These are phyloP conservation scores for Fusarium denticulatum DNA, from an alignment of 2,329 filamentous ascomycete species.

Conservation along the genomic window DNA sequence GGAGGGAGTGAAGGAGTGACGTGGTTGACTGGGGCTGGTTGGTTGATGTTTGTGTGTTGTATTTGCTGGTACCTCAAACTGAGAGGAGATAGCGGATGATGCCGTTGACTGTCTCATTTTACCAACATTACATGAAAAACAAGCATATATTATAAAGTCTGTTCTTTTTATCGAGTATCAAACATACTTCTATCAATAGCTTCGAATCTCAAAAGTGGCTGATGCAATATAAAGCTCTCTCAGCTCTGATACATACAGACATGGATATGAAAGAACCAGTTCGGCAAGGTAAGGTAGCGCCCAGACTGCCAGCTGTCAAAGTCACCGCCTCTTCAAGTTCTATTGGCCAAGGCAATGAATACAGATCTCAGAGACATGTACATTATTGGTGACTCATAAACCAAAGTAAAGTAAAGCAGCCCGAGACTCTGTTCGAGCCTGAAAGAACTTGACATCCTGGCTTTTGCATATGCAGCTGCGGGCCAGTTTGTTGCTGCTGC, in stretches of 20 bases:
- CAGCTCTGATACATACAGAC: neutral
- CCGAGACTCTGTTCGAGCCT: slow-evolving; percentile 14
- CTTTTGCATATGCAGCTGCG: slow-evolving; percentile 10
- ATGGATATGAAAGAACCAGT: slow-evolving; percentile 16
- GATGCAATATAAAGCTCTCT: slow-evolving; percentile 1
- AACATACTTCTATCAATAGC: neutral
- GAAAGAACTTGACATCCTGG: neutral
- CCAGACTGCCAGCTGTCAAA: slow-evolving; percentile 38
- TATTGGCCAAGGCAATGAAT: slow-evolving; percentile 21
- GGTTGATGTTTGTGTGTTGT: slow-evolving; percentile 16
- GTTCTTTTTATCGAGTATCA: neutral
- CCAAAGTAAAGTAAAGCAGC: neutral
- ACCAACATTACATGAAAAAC: neutral
- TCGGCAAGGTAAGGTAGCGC: slow-evolving; percentile 13
- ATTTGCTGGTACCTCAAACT: slow-evolving; percentile 2
- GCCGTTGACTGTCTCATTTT: too few relatives aligned
- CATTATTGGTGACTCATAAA: slow-evolving; percentile 26
- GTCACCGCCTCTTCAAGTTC: slow-evolving; percentile 13
- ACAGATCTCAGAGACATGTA: slow-evolving; percentile 5
- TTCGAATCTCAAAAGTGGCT: slow-evolving; percentile 10
- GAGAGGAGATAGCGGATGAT: too few relatives aligned
- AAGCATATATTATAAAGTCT: neutral
- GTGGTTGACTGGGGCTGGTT: slow-evolving; percentile 36
- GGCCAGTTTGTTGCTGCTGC: neutral
- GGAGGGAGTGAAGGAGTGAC: slow-evolving; percentile 34